A percentile compares a stretch with the other conserved stretches of the same genome.
These are phyloP conservation scores for Apiospora kogelbergensis DNA, from an alignment of 2,329 filamentous ascomycete species.

Conservation along the genomic window DNA sequence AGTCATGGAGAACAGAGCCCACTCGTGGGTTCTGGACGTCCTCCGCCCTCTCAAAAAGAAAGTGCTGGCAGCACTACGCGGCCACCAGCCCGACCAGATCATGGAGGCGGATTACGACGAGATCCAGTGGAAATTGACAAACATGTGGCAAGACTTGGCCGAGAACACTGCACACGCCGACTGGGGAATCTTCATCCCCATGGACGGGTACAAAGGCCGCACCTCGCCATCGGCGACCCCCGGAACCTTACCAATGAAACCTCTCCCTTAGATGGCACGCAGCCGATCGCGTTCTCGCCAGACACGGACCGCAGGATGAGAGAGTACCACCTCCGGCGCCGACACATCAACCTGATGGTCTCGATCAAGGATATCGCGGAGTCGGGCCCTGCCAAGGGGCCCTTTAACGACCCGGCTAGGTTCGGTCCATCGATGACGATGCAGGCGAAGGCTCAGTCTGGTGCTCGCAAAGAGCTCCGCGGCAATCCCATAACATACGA, in stretches of 20 bases:
- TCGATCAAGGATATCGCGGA: background rate
- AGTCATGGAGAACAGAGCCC: slow-evolving; percentile 20
- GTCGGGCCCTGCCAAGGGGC: background rate
- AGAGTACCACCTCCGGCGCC: background rate
- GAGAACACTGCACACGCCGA: slow-evolving; percentile 25
- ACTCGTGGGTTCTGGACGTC: slow-evolving; percentile 24
- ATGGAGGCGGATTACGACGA: background rate
- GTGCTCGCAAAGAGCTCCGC: slow-evolving; percentile 6
- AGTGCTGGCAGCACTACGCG: slow-evolving; percentile 13
- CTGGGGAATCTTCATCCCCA: slow-evolving; percentile 25
- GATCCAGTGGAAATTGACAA: slow-evolving; percentile 19
- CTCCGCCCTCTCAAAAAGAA: slow-evolving; percentile 23
- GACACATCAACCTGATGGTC: background rate
- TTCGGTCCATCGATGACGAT: background rate
- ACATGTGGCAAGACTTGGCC: slow-evolving; percentile 25
- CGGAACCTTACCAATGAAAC: background rate
- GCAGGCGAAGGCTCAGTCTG: slow-evolving; percentile 6
- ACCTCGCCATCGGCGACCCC: background rate
- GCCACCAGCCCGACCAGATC: background rate
- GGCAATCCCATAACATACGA: slow-evolving; percentile 1
- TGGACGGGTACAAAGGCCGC: slow-evolving; percentile 28
- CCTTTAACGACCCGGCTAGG: background rate
- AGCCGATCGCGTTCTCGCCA: background rate
- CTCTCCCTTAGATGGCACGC: background rate
- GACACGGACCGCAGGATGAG: background rate